Conservation (phyloP, 345 rosid genomes). For the Triadica sebifera region DNA sequence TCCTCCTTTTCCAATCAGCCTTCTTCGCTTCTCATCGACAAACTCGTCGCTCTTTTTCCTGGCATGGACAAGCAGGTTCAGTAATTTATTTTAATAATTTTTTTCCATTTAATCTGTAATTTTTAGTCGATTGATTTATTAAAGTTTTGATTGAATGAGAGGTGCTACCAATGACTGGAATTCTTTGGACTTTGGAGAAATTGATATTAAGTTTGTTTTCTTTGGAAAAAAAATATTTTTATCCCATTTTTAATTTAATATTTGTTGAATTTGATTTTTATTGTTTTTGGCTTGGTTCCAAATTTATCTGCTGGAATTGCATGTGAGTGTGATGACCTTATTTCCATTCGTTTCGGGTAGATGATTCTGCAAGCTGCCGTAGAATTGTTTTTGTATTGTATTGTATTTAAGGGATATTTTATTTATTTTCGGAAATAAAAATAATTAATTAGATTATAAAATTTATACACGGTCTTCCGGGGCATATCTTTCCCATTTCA, state of each 20-base stretch:
- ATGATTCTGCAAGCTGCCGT: too few species aligned
- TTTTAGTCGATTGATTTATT: background rate
- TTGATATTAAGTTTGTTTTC: background rate
- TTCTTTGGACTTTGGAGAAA: background rate
- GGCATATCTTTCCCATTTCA: too few species aligned
- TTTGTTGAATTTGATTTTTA: background rate
- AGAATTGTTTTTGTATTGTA: too few species aligned
- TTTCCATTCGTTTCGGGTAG: too few species aligned
- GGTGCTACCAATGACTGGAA: background rate
- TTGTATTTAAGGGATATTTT: too few species aligned
- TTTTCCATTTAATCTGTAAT: background rate
- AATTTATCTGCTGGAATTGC: too few species aligned
- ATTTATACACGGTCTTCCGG: too few species aligned
- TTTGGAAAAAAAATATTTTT: background rate
- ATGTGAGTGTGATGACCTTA: too few species aligned
- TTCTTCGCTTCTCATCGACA: conserved; percentile 42
- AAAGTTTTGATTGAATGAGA: background rate
- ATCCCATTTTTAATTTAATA: background rate
- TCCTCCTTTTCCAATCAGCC: conserved; percentile 11
- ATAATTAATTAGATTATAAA: too few species aligned
- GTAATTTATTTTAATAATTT: background rate
- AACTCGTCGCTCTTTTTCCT: conserved; percentile 59
- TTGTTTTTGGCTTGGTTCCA: too few species aligned
- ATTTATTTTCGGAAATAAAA: too few species aligned
- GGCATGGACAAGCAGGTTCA: conserved; percentile 82